phyloP scores from a whole-genome alignment of 495 filamentous ascomycete species.

The Neurospora cerealis region DNA sequence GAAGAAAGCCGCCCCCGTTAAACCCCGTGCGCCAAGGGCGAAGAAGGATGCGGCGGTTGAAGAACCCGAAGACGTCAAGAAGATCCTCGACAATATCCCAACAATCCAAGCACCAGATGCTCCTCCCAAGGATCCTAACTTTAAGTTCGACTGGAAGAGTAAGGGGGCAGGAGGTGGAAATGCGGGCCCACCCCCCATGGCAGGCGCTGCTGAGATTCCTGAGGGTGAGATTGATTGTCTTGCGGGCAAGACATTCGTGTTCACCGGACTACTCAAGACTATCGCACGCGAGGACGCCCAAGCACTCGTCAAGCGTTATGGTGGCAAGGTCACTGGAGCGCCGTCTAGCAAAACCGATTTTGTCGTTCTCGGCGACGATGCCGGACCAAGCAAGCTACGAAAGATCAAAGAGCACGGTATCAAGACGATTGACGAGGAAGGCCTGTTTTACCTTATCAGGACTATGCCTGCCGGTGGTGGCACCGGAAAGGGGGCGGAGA shows the following conservation, averaged over 20 bases:
- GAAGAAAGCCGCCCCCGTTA: slow-evolving; percentile 55
- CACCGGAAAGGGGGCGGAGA: slow-evolving; percentile 75
- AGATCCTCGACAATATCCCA: slow-evolving; percentile 82
- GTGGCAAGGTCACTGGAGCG: slow-evolving; percentile 76
- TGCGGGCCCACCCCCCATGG: slow-evolving; percentile 48
- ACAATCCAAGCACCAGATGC: slow-evolving; percentile 73
- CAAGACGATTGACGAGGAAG: slow-evolving; percentile 90
- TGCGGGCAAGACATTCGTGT: slow-evolving; percentile 91
- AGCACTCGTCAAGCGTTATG: slow-evolving; percentile 80
- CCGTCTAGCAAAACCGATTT: slow-evolving; percentile 90
- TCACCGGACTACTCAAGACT: slow-evolving; percentile 75
- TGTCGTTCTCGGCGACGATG: slow-evolving; percentile 83
- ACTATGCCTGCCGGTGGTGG: slow-evolving; percentile 79
- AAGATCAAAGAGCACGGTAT: slow-evolving; percentile 69
- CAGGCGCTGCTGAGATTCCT: slow-evolving; percentile 63
- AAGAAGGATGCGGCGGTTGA: slow-evolving; percentile 52
- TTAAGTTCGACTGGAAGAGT: slow-evolving; percentile 63
- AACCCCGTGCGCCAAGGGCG: slow-evolving; percentile 44
- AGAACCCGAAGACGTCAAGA: slow-evolving; percentile 56
- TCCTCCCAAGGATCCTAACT: slow-evolving; percentile 49
- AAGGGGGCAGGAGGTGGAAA: slow-evolving; percentile 41
- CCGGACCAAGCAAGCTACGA: slow-evolving; percentile 86
- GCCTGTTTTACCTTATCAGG: slow-evolving; percentile 79
- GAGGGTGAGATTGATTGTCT: slow-evolving; percentile 83
- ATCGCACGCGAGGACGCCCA: slow-evolving; percentile 81